Base-by-base conservation (phyloP, 495 filamentous ascomycete species). In the Aspergillus coremiiformis region DNA sequence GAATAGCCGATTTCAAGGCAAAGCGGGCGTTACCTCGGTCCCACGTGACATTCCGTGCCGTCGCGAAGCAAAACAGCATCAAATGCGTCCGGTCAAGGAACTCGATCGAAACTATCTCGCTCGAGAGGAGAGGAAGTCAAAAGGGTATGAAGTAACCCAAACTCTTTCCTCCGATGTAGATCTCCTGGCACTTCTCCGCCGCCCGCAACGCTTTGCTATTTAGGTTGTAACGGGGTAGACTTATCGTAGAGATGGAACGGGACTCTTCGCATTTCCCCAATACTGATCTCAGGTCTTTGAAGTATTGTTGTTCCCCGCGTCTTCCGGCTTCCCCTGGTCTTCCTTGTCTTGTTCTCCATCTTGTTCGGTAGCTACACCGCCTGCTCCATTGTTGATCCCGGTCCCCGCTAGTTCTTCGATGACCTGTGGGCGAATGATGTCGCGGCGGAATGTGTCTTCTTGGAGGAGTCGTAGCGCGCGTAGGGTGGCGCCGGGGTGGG, bases 401-500 rank as follows among this genome's bases (percentile, higher is more conserved):
- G 83, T 77, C 14, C 75, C 72, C 9, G 78, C 76, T 69, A 95
- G 69, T 35, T 66, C 65, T 30, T 81, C 77, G 29, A 86, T 82
- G 11, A 89, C 70, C 44, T 88, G 82, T 4, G 89, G 87, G 43
- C 78, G 81, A 58, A 95, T 78, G 29, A 93, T 86, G 27, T 93
- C 90, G 49, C 82, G 77, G 22, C 90, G 80, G 70, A 96, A 96
- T 14, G 70, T 73, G 61, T 94, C 87, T 61, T 88, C 80, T 66
- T 95, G 89, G 21, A 96, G 73, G 29, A 96, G 63, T 66, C 92
- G 82, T 43, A 96, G 78, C 52, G 86, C 82, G 56, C 84, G 84
- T 15, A 96, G 66, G n/a, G 89, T 90, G 17, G 89, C 85, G 4
- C 85, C 88, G 0, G 90, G 90, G 59, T 90, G 89, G 10, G 74